A percentile compares a stretch with the other conserved stretches of the same genome.
phyloP scores from a whole-genome alignment of 2,329 filamentous ascomycete genomes.

The Aspergillus unguis region DNA sequence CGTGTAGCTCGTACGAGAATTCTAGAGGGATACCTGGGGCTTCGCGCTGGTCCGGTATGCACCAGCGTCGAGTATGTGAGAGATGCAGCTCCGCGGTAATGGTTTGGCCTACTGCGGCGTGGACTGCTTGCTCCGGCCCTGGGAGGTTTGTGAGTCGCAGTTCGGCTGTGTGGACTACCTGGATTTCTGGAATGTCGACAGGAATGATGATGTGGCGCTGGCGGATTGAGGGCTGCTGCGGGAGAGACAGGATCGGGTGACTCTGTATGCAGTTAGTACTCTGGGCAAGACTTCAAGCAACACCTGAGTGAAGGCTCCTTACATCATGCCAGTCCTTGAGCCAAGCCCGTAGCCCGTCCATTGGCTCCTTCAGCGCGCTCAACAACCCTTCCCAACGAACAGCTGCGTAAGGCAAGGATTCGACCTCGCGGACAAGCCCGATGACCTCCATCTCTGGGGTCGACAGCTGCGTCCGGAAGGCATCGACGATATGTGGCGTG shows the following conservation, averaged over 20 bases:
- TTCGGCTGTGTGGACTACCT: slow-evolving; percentile 73
- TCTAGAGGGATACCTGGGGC: slow-evolving; percentile 55
- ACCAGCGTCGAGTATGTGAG: slow-evolving; percentile 56
- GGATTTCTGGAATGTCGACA: slow-evolving; percentile 80
- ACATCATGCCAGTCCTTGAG: slow-evolving; percentile 58
- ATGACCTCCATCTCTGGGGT: slow-evolving; percentile 53
- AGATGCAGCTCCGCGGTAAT: slow-evolving; percentile 49
- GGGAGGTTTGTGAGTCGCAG: slow-evolving; percentile 32
- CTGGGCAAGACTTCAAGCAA: neutral
- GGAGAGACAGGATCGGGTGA: slow-evolving; percentile 32
- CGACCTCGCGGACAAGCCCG: slow-evolving; percentile 52
- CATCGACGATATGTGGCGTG: slow-evolving; percentile 48
- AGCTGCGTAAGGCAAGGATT: slow-evolving; percentile 50
- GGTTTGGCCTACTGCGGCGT: slow-evolving; percentile 46
- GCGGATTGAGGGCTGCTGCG: slow-evolving; percentile 35
- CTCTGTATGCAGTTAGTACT: slow-evolving; percentile 23
- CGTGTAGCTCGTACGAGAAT: slow-evolving; percentile 79
- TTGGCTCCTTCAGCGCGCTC: slow-evolving; percentile 46
- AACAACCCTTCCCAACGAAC: slow-evolving; percentile 55
- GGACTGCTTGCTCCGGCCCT: slow-evolving; percentile 23
- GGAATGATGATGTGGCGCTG: slow-evolving; percentile 74
- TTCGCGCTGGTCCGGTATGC: slow-evolving; percentile 28
- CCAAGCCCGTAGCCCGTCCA: slow-evolving; percentile 49
- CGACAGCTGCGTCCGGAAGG: slow-evolving; percentile 46
- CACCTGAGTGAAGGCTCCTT: slow-evolving; percentile 18